These are phyloP conservation scores for Cryptococcus amylolentus DNA, from an alignment of 1,284 basidiomycete genomes.

Conservation along the genomic window DNA sequence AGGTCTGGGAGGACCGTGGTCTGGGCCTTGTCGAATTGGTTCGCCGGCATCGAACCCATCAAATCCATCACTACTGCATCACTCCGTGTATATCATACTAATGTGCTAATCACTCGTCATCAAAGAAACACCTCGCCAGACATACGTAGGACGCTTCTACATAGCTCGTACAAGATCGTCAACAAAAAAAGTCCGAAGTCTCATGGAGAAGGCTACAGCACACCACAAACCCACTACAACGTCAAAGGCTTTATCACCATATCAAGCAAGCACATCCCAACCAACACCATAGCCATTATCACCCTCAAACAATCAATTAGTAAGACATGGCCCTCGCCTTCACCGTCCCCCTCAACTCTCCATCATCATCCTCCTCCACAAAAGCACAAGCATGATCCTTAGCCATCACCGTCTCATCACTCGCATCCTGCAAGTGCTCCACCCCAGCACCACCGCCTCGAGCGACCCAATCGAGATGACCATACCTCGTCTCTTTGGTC, in stretches of 20 bases:
- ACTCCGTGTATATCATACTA: no score
- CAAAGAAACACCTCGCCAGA: no score
- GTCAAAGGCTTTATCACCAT: neutral
- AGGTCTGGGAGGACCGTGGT: no score
- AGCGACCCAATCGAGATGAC: slow-evolving; percentile 11
- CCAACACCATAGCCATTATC: no score
- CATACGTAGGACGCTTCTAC: no score
- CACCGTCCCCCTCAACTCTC: slow-evolving; percentile 8
- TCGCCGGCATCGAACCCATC: no score
- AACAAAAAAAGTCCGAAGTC: no score
- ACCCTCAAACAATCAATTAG: neutral
- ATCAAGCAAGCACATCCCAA: neutral
- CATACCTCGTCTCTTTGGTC: slow-evolving; percentile 12
- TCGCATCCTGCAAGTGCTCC: slow-evolving; percentile 13
- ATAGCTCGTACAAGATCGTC: no score
- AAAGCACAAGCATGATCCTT: neutral
- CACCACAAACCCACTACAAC: neutral
- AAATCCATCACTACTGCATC: no score
- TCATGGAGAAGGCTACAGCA: neutral
- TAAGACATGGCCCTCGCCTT: slow-evolving; percentile 24
- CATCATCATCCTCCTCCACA: neutral
- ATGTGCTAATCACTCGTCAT: no score
- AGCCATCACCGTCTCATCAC: slow-evolving; percentile 8
- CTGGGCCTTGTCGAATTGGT: no score
- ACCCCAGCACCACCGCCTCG: neutral